Conservation (phyloP, 345 rosid species). For the Heritiera fomes region DNA sequence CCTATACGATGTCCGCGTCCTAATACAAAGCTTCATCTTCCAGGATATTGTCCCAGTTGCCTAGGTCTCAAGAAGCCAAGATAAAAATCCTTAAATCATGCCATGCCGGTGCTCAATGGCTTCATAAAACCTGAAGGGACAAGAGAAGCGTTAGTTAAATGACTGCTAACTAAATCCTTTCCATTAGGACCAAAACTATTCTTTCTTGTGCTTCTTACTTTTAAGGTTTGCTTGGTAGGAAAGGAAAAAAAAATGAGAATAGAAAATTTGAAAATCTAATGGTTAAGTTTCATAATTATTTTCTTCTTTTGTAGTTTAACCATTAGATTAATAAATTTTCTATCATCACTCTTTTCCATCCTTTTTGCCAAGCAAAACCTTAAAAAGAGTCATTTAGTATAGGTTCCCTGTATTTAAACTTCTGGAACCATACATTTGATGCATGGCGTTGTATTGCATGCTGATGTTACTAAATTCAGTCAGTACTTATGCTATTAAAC, state of each 20-base stretch:
- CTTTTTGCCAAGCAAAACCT: too few species aligned
- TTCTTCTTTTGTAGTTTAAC: too few species aligned
- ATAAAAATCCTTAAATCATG: conserved; percentile 55
- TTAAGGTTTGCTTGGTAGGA: background rate
- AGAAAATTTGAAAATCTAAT: too few species aligned
- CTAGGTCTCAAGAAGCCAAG: conserved; percentile 41
- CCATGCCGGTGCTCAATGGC: conserved; percentile 41
- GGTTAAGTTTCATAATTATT: too few species aligned
- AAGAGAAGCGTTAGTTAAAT: background rate
- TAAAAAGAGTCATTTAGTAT: background rate
- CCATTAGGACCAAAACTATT: background rate
- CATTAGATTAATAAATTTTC: too few species aligned
- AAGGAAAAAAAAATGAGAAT: too few species aligned
- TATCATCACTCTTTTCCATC: too few species aligned
- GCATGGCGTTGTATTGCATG: background rate
- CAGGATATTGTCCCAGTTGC: conserved; percentile 45
- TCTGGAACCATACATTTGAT: background rate
- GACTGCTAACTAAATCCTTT: background rate
- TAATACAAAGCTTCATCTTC: conserved; percentile 6
- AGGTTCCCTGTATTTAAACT: background rate
- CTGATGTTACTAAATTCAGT: background rate
- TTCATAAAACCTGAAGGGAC: conserved; percentile 54
- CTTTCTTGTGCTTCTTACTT: background rate
- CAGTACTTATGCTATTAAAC: background rate
- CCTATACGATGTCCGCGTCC: background rate